phyloP scores from a whole-genome alignment of 306 rosid species.

The Pyrus bretschneideri region DNA sequence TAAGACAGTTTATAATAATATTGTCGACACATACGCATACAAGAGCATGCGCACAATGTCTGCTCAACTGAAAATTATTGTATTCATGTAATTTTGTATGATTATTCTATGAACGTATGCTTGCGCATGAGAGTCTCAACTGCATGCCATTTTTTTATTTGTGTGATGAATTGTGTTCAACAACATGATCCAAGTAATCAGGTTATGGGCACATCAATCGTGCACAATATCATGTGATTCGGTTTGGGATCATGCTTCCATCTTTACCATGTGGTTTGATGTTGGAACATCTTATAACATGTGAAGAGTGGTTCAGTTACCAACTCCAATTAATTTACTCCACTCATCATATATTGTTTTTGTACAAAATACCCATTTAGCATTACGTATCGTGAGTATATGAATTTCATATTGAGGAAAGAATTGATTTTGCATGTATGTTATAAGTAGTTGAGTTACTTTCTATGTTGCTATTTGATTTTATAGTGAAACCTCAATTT shows the following conservation, averaged over 20 bases:
- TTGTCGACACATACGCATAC: background rate
- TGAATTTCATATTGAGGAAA: no score
- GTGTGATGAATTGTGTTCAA: background rate
- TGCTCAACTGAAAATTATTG: background rate
- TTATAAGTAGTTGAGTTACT: no score
- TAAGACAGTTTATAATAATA: background rate
- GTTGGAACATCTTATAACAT: background rate
- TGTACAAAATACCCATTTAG: no score
- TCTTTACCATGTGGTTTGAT: background rate
- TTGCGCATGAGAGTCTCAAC: background rate
- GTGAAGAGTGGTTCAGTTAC: no score
- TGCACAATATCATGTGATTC: background rate
- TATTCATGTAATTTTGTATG: background rate
- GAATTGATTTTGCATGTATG: no score
- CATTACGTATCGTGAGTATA: no score
- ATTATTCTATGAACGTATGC: background rate
- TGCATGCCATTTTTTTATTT: background rate
- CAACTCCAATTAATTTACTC: no score
- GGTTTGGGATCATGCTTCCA: background rate
- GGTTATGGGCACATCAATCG: background rate
- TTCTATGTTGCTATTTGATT: no score
- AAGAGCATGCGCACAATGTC: background rate
- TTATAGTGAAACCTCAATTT: no score
- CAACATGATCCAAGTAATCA: background rate
- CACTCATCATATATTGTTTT: no score